Percentiles rank a stretch among this genome's conserved stretches.
These are phyloP conservation scores for Fusarium illudens DNA, from an alignment of 2,329 filamentous ascomycete genomes.

Conservation along the genomic window DNA sequence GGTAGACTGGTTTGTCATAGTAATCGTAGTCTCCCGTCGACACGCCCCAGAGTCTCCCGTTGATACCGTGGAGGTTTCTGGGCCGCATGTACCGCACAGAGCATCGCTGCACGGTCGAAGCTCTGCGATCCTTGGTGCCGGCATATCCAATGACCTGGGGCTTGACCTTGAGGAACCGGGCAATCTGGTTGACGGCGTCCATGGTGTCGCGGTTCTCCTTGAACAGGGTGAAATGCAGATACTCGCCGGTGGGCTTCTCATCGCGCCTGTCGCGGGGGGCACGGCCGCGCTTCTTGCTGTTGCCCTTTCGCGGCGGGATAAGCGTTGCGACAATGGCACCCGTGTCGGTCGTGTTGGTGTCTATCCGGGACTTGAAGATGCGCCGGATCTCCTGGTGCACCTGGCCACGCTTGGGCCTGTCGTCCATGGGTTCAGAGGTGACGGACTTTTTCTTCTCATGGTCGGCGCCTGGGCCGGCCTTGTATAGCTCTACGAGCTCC, in stretches of 20 bases:
- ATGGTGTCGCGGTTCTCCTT: slow-evolving; percentile 98
- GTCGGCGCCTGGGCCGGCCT: slow-evolving; percentile 45
- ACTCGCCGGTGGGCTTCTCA: slow-evolving; percentile 67
- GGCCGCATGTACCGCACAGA: slow-evolving; percentile 65
- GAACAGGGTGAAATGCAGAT: slow-evolving; percentile 90
- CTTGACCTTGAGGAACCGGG: slow-evolving; percentile 77
- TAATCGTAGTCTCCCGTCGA: slow-evolving; percentile 85
- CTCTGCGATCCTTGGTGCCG: slow-evolving; percentile 90
- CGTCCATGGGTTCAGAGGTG: slow-evolving; percentile 53
- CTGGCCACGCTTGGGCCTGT: slow-evolving; percentile 55
- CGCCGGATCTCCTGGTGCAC: slow-evolving; percentile 74
- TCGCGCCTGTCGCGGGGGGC: slow-evolving; percentile 38
- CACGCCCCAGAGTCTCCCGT: slow-evolving; percentile 68
- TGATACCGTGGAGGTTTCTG: slow-evolving; percentile 71
- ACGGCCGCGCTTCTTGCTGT: slow-evolving; percentile 43
- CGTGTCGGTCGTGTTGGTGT: slow-evolving; percentile 71
- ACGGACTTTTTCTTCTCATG: slow-evolving; percentile 45
- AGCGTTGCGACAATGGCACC: slow-evolving; percentile 73
- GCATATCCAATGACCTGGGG: slow-evolving; percentile 77
- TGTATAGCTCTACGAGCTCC: slow-evolving; percentile 54
- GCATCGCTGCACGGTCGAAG: slow-evolving; percentile 84
- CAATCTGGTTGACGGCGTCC: slow-evolving; percentile 83
- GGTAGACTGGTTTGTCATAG: slow-evolving; percentile 72
- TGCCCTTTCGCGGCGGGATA: slow-evolving; percentile 57
- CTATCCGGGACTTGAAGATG: slow-evolving; percentile 80